Evolutionary conservation across 495 filamentous ascomycete species (phyloP).

Genomic region (Penicillium canescens): DNA sequence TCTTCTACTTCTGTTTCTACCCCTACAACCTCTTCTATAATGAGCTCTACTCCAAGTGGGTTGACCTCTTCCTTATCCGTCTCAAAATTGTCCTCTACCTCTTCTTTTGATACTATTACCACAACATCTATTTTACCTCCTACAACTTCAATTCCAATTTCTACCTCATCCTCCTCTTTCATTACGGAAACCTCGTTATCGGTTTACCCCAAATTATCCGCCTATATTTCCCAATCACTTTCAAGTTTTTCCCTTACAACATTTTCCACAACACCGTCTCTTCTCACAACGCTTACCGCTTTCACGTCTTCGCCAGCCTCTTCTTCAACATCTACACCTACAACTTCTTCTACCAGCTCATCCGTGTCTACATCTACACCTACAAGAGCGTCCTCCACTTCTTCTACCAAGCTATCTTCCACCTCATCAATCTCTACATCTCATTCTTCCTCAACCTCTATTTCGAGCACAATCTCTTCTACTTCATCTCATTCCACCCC

Average conservation of each 20-base stretch:
- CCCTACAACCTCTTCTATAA: conserved; percentile 22
- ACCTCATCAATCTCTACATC: not conserved
- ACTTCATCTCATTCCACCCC: conserved; percentile 4
- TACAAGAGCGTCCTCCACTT: not conserved
- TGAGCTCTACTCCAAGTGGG: conserved; percentile 13
- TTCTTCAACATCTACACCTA: conserved; percentile 8
- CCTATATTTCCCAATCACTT: not conserved
- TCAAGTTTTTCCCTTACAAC: not conserved
- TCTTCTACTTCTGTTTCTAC: conserved; percentile 24
- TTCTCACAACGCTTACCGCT: not conserved
- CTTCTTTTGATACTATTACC: not conserved
- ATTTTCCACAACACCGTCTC: not conserved
- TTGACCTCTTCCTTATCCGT: conserved; percentile 15
- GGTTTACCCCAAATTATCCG: no score
- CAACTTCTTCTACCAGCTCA: conserved; percentile 20
- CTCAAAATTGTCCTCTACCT: conserved; percentile 13
- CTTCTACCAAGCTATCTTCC: not conserved
- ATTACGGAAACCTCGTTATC: conserved; percentile 2
- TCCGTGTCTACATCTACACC: conserved; percentile 12
- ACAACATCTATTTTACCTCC: not conserved
- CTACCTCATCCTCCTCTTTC: not conserved
- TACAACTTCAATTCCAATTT: not conserved
- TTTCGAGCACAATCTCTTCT: conserved; percentile 3
- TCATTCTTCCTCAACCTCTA: not conserved
- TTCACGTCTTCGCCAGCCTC: not conserved